phyloP scores from a whole-genome alignment of 208 protist genomes.

The Crithidia thermophila region DNA sequence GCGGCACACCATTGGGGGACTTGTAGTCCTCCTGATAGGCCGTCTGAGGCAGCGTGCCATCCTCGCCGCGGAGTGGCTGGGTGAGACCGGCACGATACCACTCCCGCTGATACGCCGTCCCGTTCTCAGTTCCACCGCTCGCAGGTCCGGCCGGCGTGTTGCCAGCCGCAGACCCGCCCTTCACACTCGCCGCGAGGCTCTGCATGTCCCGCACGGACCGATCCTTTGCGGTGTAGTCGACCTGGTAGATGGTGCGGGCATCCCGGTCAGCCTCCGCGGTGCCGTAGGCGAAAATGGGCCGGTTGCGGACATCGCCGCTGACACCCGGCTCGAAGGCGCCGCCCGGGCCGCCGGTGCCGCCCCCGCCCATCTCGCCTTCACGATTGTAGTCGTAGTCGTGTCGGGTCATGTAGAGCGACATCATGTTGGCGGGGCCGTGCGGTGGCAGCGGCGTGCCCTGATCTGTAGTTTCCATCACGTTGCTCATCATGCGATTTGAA shows the following conservation, averaged over 20 bases:
- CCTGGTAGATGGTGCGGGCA: conserved; percentile 53
- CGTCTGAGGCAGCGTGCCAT: conserved; percentile 57
- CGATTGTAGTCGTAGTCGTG: conserved; percentile 92
- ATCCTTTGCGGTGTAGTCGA: conserved; percentile 53
- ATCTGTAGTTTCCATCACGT: not conserved
- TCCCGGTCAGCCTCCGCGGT: conserved; percentile 25
- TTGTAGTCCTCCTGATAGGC: conserved; percentile 67
- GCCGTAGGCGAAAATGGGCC: conserved; percentile 62
- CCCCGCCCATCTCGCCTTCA: conserved; percentile 12
- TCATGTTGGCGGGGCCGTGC: conserved; percentile 74
- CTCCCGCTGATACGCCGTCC: conserved; percentile 25
- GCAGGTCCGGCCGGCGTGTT: no score
- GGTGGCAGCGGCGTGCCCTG: conserved; percentile 35
- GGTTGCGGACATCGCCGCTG: conserved; percentile 81
- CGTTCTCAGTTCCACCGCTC: not conserved
- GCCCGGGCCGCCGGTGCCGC: not conserved
- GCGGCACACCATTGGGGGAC: no score
- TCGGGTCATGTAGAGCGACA: conserved; percentile 79
- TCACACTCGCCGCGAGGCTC: conserved; percentile 7
- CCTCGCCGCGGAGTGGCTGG: conserved; percentile 21
- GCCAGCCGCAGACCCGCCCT: conserved; percentile 4
- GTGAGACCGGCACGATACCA: conserved; percentile 40
- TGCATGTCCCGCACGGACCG: conserved; percentile 32
- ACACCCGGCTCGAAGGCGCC: conserved; percentile 27
- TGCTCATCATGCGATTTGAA: not conserved